phyloP scores from a whole-genome alignment of 306 rosid species.

The Nissolia schottii region DNA sequence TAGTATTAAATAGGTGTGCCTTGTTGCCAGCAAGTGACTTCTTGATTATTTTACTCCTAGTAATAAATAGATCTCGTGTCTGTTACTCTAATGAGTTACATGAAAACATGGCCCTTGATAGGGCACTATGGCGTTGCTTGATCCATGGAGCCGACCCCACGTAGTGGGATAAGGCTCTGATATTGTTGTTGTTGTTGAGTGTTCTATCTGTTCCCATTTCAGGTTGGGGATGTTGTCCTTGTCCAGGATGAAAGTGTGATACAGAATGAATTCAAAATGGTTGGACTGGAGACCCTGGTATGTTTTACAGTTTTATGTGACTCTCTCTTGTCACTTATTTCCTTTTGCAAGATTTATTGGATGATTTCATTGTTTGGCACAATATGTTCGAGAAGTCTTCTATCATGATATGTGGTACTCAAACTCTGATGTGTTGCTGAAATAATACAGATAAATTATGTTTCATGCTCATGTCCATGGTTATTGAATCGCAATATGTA shows the following conservation, averaged over 20 bases:
- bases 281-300: slow-evolving; percentile 91
- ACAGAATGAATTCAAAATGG: slow-evolving; percentile 63
- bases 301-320: slow-evolving; percentile 4
- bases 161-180: too few species aligned
- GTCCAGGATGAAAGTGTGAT: slow-evolving; percentile 74
- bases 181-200: too few species aligned
- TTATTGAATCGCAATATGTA: too few species aligned
- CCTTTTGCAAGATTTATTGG: slow-evolving; percentile 1
- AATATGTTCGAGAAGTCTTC: neutral
- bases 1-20: neutral
- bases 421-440: neutral
- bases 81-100: too few species aligned
- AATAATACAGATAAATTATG: neutral
- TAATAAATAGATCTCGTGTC: too few species aligned
- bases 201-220: slow-evolving; percentile 26
- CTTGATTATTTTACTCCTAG: neutral
- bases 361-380: slow-evolving; percentile 12
- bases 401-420: neutral
- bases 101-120: too few species aligned
- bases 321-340: neutral
- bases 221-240: slow-evolving; percentile 97
- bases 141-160: too few species aligned
- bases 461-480: neutral
- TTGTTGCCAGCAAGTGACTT: neutral
- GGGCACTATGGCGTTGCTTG: too few species aligned